These are phyloP conservation scores for Penicillium frequentans DNA, from an alignment of 2,329 filamentous ascomycete species.

Conservation along the genomic window DNA sequence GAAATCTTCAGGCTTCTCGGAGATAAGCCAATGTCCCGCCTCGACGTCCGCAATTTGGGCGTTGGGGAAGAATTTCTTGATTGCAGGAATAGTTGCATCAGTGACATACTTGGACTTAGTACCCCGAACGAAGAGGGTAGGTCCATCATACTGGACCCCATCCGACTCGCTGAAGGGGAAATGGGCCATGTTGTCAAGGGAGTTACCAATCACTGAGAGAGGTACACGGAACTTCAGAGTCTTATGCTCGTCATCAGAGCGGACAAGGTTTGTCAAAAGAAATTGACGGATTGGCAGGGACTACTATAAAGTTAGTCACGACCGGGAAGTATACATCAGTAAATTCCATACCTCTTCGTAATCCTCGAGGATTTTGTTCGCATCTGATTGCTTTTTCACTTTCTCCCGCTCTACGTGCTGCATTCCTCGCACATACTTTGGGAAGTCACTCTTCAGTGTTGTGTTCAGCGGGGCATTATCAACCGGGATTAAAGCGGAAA, in stretches of 20 bases:
- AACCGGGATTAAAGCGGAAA: conserved; percentile 75
- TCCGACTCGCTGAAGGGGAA: conserved; percentile 81
- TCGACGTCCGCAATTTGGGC: conserved; percentile 42
- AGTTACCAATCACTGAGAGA: conserved; percentile 65
- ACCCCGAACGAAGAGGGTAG: conserved; percentile 69
- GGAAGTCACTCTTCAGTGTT: conserved; percentile 71
- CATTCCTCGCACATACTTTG: conserved; percentile 81
- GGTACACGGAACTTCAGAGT: conserved; percentile 77
- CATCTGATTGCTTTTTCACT: conserved; percentile 70
- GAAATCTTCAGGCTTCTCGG: conserved; percentile 46
- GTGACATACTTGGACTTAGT: conserved; percentile 42
- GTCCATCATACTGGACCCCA: conserved; percentile 69
- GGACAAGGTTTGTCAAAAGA: conserved; percentile 79
- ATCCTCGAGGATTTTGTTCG: conserved; percentile 72
- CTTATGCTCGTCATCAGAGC: conserved; percentile 48
- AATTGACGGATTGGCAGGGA: conserved; percentile 83
- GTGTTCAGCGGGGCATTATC: conserved; percentile 91
- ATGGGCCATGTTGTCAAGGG: conserved; percentile 75
- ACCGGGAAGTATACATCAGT: not conserved
- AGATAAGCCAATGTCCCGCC: conserved; percentile 47
- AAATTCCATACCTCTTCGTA: conserved; percentile 64
- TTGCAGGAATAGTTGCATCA: conserved; percentile 40
- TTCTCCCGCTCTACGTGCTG: conserved; percentile 69
- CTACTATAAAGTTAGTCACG: conserved; percentile 31
- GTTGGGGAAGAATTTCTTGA: conserved; percentile 44